Evolutionary conservation across 352 stramenopile genomes (phyloP).

Genomic region (Phytophthora ohioensis): DNA sequence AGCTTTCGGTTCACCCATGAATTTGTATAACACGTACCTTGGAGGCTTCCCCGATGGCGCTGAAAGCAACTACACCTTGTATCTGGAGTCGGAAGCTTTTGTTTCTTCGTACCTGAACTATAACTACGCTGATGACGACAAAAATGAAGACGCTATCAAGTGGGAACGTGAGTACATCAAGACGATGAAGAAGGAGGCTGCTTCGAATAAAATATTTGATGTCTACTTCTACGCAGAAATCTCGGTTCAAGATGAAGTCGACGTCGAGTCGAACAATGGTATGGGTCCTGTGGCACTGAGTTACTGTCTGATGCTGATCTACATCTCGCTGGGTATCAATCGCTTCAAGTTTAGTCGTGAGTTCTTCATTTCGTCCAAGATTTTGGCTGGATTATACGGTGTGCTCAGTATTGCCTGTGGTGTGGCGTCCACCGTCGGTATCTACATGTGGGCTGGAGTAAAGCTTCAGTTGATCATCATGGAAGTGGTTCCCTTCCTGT

Average conservation of each 20-base stretch:
- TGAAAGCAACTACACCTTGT: conserved; percentile 61
- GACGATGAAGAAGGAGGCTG: conserved; percentile 52
- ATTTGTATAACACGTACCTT: conserved; percentile 75
- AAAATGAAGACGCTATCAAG: conserved; percentile 58
- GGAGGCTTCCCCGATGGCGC: conserved; percentile 59
- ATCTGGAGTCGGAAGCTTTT: conserved; percentile 53
- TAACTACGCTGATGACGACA: conserved; percentile 62
- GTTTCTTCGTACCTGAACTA: conserved; percentile 68
- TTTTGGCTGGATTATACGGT: conserved; percentile 56
- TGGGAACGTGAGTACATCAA: conserved; percentile 71
- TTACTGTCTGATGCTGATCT: conserved; percentile 70
- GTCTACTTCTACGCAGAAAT: conserved; percentile 67
- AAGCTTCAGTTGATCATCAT: conserved; percentile 75
- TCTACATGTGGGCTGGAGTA: conserved; percentile 65
- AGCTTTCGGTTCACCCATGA: conserved; percentile 71
- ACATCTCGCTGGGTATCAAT: conserved; percentile 73
- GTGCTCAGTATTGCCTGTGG: conserved; percentile 65
- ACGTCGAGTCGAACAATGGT: conserved; percentile 51
- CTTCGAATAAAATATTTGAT: too few relatives aligned
- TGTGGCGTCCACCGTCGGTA: conserved; percentile 61
- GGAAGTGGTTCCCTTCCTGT: conserved; percentile 72
- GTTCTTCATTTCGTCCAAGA: conserved; percentile 67
- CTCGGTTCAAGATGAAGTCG: conserved; percentile 67
- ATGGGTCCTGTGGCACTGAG: conserved; percentile 55
- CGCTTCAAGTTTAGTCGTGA: conserved; percentile 51